Conservation (phyloP, 2,329 filamentous ascomycete species). For the Pseudogymnoascus sp. region DNA sequence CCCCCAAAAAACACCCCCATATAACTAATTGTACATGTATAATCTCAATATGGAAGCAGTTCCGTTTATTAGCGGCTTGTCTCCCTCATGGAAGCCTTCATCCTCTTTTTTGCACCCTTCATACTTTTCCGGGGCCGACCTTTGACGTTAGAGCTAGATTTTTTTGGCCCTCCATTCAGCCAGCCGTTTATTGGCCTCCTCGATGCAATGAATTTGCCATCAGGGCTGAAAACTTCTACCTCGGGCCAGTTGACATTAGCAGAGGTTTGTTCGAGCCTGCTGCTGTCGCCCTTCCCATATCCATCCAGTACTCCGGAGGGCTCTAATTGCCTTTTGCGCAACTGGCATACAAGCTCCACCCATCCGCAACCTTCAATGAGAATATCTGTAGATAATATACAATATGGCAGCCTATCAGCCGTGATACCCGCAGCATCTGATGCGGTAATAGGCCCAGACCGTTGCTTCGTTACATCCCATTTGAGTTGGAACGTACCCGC, state of each 20-base stretch:
- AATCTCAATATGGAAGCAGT: not conserved
- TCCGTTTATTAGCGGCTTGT: not conserved
- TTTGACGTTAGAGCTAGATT: slow-evolving; percentile 42
- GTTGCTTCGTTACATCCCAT: slow-evolving; percentile 75
- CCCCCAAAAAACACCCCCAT: not conserved
- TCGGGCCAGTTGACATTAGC: slow-evolving; percentile 49
- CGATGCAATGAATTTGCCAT: slow-evolving; percentile 68
- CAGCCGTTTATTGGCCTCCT: slow-evolving; percentile 66
- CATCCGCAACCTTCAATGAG: slow-evolving; percentile 89
- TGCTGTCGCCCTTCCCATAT: slow-evolving; percentile 8
- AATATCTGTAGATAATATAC: slow-evolving; percentile 73
- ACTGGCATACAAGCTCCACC: slow-evolving; percentile 80
- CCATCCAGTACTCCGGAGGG: slow-evolving; percentile 22
- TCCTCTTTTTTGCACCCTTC: slow-evolving; percentile 50
- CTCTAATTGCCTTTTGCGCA: slow-evolving; percentile 51
- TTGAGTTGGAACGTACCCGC: slow-evolving; percentile 70
- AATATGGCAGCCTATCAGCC: slow-evolving; percentile 67
- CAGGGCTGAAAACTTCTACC: slow-evolving; percentile 78
- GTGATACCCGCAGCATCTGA: slow-evolving; percentile 55
- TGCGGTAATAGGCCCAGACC: slow-evolving; percentile 65
- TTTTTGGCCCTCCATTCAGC: slow-evolving; percentile 50
- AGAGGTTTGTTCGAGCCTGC: slow-evolving; percentile 15
- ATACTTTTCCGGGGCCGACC: slow-evolving; percentile 61
- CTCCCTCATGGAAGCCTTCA: not conserved
- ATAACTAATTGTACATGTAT: slow-evolving; percentile 7